These are phyloP conservation scores for Kodamaea hsintzibuensis DNA, from an alignment of 805 yeast species.

Conservation along the genomic window DNA sequence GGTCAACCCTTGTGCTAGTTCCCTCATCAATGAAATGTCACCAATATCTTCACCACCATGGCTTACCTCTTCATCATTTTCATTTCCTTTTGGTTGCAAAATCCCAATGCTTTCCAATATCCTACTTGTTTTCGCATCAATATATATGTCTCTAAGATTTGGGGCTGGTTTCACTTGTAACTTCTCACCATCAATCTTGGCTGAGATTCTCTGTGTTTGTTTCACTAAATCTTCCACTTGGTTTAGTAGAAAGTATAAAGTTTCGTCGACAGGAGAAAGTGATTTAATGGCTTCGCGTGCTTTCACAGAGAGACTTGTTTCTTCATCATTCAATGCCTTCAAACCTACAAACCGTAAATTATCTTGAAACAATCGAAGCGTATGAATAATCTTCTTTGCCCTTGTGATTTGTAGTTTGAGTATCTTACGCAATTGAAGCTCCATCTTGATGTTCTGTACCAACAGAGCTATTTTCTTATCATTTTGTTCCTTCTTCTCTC, in stretches of 20 bases:
- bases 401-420: conserved; percentile 41
- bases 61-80: not conserved
- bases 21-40: conserved; percentile 8
- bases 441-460: conserved; percentile 41
- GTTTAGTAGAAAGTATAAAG: conserved; percentile 43
- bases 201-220: conserved; percentile 27
- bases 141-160: conserved; percentile 38
- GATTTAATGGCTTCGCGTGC: conserved; percentile 29
- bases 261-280: conserved; percentile 49
- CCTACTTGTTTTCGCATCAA: conserved; percentile 38
- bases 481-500: conserved; percentile 14
- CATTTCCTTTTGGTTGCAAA: conserved; percentile 5
- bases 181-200: conserved; percentile 25
- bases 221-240: conserved; percentile 42
- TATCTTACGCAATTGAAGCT: conserved; percentile 43
- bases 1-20: conserved; percentile 3
- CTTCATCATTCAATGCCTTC: conserved; percentile 10
- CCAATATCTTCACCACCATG: not conserved
- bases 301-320: conserved; percentile 20
- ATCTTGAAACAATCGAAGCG: conserved; percentile 32
- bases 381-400: conserved; percentile 34
- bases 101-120: conserved; percentile 24
- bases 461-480: conserved; percentile 34
- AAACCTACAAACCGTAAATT: conserved; percentile 29
- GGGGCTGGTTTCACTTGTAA: conserved; percentile 24